Conservation (phyloP, 2,329 filamentous ascomycete genomes). For the Aspergillus flavus region DNA sequence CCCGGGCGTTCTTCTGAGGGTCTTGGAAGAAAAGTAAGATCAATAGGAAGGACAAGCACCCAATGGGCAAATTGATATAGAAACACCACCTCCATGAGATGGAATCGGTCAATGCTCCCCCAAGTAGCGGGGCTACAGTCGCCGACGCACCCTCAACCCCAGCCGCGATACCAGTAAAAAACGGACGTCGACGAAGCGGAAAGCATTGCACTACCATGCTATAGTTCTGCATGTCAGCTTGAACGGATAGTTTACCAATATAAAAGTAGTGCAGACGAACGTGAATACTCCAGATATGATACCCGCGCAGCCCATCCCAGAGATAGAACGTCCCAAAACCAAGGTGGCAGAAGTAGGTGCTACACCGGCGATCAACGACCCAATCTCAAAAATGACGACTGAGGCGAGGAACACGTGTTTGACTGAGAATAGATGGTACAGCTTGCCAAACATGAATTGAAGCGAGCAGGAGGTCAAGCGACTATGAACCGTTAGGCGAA, state of each 20-base stretch:
- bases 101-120: slow-evolving; percentile 6
- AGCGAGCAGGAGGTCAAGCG: slow-evolving; percentile 8
- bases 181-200: slow-evolving; percentile 1
- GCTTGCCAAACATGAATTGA: slow-evolving; percentile 11
- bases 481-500: neutral
- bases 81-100: slow-evolving; percentile 28
- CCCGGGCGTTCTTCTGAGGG: slow-evolving; percentile 33
- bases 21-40: slow-evolving; percentile 51
- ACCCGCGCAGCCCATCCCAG: slow-evolving; percentile 9
- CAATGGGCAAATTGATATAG: slow-evolving; percentile 47
- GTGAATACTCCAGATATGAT: slow-evolving; percentile 8
- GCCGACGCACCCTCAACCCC: slow-evolving; percentile 1
- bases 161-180: neutral
- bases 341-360: neutral
- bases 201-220: slow-evolving; percentile 2
- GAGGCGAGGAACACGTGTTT: slow-evolving; percentile 8
- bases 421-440: slow-evolving; percentile 8
- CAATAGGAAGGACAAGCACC: slow-evolving; percentile 43
- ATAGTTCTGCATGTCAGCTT: neutral
- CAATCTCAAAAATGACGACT: slow-evolving; percentile 5
- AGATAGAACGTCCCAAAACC: slow-evolving; percentile 8
- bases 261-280: neutral
- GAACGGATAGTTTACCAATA: neutral
- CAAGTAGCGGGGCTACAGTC: slow-evolving; percentile 4
- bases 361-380: slow-evolving; percentile 6